phyloP scores from a whole-genome alignment of 2,329 filamentous ascomycete species.

The Colletotrichum limetticola region DNA sequence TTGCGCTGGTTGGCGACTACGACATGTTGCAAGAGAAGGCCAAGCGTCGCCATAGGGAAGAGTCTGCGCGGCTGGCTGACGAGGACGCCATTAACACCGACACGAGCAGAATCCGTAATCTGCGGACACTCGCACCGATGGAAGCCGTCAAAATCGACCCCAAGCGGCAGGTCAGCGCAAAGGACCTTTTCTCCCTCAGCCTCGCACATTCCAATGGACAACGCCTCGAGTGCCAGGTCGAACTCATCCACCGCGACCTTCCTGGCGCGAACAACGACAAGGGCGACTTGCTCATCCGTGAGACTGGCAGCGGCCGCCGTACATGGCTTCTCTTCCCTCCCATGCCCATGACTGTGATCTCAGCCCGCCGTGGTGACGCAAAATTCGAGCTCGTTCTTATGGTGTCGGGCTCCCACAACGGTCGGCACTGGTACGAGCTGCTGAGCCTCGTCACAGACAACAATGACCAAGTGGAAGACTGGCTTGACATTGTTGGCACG shows the following conservation, averaged over 20 bases:
- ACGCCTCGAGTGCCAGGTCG: conserved; percentile 87
- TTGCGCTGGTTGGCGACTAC: conserved; percentile 62
- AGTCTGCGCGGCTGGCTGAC: conserved; percentile 79
- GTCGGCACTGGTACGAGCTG: conserved; percentile 84
- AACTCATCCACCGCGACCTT: conserved; percentile 87
- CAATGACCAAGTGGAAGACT: conserved; percentile 83
- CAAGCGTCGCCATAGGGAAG: conserved; percentile 71
- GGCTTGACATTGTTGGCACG: conserved; percentile 81
- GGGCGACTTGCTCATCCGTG: conserved; percentile 92
- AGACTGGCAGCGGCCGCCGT: conserved; percentile 79
- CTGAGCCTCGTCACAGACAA: conserved; percentile 81
- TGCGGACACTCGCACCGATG: conserved; percentile 78
- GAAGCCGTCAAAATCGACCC: conserved; percentile 78
- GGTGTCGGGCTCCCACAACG: conserved; percentile 77
- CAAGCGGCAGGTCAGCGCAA: conserved; percentile 84
- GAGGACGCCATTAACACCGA: conserved; percentile 89
- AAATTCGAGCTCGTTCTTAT: conserved; percentile 84
- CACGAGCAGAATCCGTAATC: conserved; percentile 80
- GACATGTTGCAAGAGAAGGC: conserved; percentile 81
- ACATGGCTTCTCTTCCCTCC: conserved; percentile 93
- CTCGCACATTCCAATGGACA: conserved; percentile 91
- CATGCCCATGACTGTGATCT: conserved; percentile 77
- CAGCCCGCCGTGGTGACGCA: conserved; percentile 79
- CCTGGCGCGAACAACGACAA: conserved; percentile 71
- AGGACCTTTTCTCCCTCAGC: conserved; percentile 90